Percentiles rank a stretch among this genome's conserved stretches.
These are phyloP conservation scores for Paecilomyces formosus DNA, from an alignment of 2,329 filamentous ascomycete species.

Conservation along the genomic window DNA sequence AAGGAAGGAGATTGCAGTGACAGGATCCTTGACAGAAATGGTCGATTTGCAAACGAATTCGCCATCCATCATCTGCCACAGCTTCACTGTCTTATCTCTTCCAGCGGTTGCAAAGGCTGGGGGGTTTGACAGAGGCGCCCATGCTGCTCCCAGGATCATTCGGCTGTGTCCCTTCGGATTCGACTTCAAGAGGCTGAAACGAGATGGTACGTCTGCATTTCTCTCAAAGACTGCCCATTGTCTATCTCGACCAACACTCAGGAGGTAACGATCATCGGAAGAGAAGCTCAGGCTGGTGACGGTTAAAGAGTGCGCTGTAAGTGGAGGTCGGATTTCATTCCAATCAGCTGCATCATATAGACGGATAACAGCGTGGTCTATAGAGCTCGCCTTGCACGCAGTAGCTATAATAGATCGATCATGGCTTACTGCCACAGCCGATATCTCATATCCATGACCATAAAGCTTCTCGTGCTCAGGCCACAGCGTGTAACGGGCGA, in stretches of 20 bases:
- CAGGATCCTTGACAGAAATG: slow-evolving; percentile 51
- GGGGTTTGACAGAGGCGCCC: slow-evolving; percentile 52
- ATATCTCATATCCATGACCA: slow-evolving; percentile 95
- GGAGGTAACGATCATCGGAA: slow-evolving; percentile 60
- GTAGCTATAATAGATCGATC: slow-evolving; percentile 74
- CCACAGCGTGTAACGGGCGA: slow-evolving; percentile 87
- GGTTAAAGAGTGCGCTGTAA: slow-evolving; percentile 80
- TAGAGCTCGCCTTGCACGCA: slow-evolving; percentile 83
- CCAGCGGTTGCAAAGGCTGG: slow-evolving; percentile 76
- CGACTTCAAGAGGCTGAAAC: slow-evolving; percentile 53
- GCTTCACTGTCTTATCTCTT: slow-evolving; percentile 74
- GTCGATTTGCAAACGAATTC: slow-evolving; percentile 47
- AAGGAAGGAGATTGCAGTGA: slow-evolving; percentile 66
- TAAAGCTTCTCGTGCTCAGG: slow-evolving; percentile 95
- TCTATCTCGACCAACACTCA: slow-evolving; percentile 85
- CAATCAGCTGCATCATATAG: slow-evolving; percentile 81
- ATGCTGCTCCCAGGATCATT: slow-evolving; percentile 86
- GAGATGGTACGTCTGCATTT: slow-evolving; percentile 24
- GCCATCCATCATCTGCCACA: slow-evolving; percentile 50
- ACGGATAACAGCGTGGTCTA: slow-evolving; percentile 90
- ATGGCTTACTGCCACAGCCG: slow-evolving; percentile 70
- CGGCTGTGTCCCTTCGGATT: slow-evolving; percentile 82
- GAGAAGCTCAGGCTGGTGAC: slow-evolving; percentile 79
- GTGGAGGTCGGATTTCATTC: slow-evolving; percentile 77
- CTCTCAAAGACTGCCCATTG: slow-evolving; percentile 80